Evolutionary conservation across 176 grass and related monocot genomes (phyloP), one percentile per base, ranked within the genome.

Genomic region (Elaeis guineensis): DNA sequence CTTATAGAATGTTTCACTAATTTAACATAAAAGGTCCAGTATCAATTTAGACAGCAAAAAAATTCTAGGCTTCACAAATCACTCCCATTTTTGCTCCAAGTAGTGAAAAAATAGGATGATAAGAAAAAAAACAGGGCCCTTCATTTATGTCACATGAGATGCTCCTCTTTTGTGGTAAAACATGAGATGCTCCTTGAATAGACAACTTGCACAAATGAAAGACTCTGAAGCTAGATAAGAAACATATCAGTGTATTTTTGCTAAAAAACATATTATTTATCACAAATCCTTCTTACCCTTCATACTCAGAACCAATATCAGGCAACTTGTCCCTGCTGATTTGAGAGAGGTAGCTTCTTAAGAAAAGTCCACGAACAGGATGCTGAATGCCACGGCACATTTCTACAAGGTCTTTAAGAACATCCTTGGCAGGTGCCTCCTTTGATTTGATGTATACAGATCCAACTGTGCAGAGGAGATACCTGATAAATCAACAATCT

Each of bases 381-480:
- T 98, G 84, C 55, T 98, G 93, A 75, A 98, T 92, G 48, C 87
- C 93, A 44, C 81, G 81, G 15, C 87, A 98, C 93, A 98, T 98
- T 80, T 98, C 87, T 49, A 98, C 87, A 16, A 98, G 79, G n/a
- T 98, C 87, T 81, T 98, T 98, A 73, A 98, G 79, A 71, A 98
- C 79, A 75, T 98, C 93, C 83, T 89, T 98, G 62, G 84, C 84
- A 48, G 93, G 93, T 80, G 93, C 93, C 73, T 98, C 87, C 61
- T 98, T 98, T 61, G 93, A 92, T 83, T 83, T 98, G 62, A 98
- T 92, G 61, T 98, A 98, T 44, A 92, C 93, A 77, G 93, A 98
- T 76, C 93, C 93, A 28, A 92, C 87, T 26, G 93, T 98, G 81
- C 87, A 98, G 58, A 98, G 67, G 69, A 98, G 81, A 86, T 98